phyloP scores from a whole-genome alignment of 352 stramenopile genomes.

The Pythium phragmiticola region DNA sequence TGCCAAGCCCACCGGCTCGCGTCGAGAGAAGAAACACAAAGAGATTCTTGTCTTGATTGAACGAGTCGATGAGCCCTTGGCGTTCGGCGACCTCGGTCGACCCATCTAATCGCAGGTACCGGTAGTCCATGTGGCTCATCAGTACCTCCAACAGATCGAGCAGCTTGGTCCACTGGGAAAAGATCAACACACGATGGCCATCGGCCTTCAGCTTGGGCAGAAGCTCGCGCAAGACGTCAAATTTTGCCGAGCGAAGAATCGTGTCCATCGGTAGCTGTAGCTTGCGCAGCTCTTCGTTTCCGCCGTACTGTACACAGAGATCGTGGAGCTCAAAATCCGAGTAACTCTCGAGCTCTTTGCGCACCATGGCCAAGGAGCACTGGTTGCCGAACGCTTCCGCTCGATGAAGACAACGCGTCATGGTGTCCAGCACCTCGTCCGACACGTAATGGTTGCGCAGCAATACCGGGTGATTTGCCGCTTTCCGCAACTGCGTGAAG shows the following conservation, averaged over 20 bases:
- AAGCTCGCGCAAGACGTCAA: constrained; percentile 85
- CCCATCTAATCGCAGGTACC: constrained; percentile 79
- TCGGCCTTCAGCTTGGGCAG: constrained; percentile 85
- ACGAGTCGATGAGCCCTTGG: constrained; percentile 81
- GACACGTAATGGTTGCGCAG: constrained; percentile 83
- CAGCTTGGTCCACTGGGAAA: constrained; percentile 96
- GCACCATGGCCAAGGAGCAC: constrained; percentile 81
- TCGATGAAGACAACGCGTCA: constrained; percentile 81
- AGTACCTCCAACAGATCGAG: constrained; percentile 93
- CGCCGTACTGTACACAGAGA: constrained; percentile 87
- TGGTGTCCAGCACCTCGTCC: constrained; percentile 70
- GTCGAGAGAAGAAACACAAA: constrained; percentile 98
- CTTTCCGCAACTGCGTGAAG: constrained; percentile 97
- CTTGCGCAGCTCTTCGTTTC: constrained; percentile 72
- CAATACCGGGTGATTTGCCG: constrained; percentile 96
- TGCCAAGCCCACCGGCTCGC: constrained; percentile 95
- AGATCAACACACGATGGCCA: constrained; percentile 95
- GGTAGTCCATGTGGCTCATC: constrained; percentile 73
- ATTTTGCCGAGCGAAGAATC: constrained; percentile 94
- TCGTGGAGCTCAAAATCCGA: constrained; percentile 96
- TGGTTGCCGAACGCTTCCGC: constrained; percentile 85
- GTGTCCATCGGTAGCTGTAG: constrained; percentile 87
- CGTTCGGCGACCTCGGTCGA: constrained; percentile 72
- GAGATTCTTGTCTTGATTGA: constrained; percentile 88
- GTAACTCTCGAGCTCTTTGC: constrained; percentile 92